phyloP scores from a whole-genome alignment of 345 rosid genomes.

The Brassica incana region DNA sequence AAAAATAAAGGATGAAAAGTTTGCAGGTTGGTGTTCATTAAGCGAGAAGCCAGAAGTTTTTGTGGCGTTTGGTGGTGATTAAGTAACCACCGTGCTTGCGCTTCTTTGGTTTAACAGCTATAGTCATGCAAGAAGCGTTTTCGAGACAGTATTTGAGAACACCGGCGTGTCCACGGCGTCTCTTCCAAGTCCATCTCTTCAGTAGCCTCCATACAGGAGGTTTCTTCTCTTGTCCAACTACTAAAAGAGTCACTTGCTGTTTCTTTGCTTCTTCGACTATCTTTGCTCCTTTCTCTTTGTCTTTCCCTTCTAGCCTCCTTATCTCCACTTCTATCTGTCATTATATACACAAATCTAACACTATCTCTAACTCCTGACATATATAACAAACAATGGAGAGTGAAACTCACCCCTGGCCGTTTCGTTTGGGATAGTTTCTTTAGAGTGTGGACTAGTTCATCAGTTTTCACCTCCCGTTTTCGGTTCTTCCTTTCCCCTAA shows the following conservation, averaged over 20 bases:
- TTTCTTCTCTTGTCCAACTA: constrained; percentile 69
- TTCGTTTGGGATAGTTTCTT: constrained; percentile 60
- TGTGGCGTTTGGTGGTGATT: constrained; percentile 91
- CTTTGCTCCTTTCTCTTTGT: constrained; percentile 55
- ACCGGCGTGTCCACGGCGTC: constrained; percentile 36
- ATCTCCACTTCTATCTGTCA: constrained; percentile 66
- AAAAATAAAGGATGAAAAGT: background rate
- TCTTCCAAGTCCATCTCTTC: constrained; percentile 56
- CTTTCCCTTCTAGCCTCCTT: constrained; percentile 55
- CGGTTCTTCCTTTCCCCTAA: constrained; percentile 42
- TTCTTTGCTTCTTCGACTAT: constrained; percentile 82
- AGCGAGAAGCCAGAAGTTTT: constrained; percentile 92
- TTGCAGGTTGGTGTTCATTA: constrained; percentile 25
- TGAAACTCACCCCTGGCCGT: constrained; percentile 69
- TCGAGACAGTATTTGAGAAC: constrained; percentile 73
- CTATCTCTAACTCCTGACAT: background rate
- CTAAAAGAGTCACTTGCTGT: constrained; percentile 59
- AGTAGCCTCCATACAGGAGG: constrained; percentile 59
- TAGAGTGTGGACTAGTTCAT: constrained; percentile 56
- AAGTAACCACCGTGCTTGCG: constrained; percentile 77
- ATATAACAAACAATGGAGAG: background rate
- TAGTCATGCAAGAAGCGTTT: constrained; percentile 80
- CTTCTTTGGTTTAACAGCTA: constrained; percentile 80
- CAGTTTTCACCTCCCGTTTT: constrained; percentile 48
- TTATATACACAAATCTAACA: background rate